phyloP scores from a whole-genome alignment of 179 eudicot genomes.

The Sideroxylon spinosum region DNA sequence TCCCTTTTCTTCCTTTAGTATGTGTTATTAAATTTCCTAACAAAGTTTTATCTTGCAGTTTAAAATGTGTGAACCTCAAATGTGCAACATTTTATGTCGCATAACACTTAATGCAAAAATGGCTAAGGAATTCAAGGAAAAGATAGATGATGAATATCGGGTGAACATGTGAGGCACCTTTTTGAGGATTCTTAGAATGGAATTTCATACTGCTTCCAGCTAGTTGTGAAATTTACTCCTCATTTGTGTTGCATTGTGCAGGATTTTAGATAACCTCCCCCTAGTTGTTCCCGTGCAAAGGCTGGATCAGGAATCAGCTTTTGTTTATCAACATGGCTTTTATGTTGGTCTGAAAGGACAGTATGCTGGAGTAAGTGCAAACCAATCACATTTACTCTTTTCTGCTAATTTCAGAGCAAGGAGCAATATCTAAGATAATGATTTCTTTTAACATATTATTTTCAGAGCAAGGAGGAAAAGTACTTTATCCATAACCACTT shows the following conservation, averaged over 20 bases:
- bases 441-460: neutral
- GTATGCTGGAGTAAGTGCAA: constrained; percentile 47
- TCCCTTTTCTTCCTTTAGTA: neutral
- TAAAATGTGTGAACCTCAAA: constrained; percentile 50
- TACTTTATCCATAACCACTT: constrained; percentile 48
- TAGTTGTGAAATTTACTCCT: neutral
- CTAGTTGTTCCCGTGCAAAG: constrained; percentile 36
- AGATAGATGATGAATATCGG: constrained; percentile 49
- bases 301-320: constrained; percentile 18
- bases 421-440: neutral
- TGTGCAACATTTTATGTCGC: constrained; percentile 50
- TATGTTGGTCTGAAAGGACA: constrained; percentile 40
- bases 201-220: neutral
- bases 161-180: constrained; percentile 46
- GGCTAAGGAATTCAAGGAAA: constrained; percentile 48
- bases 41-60: constrained; percentile 34
- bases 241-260: constrained; percentile 15
- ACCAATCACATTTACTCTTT: neutral
- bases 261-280: constrained; percentile 65
- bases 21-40: neutral
- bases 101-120: constrained; percentile 35
- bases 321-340: constrained; percentile 46
- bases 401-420: neutral
- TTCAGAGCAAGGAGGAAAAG: constrained; percentile 49
- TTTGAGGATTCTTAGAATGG: neutral